phyloP scores from a whole-genome alignment of 2,329 filamentous ascomycete genomes.

The Malbranchea cinnamomea region DNA sequence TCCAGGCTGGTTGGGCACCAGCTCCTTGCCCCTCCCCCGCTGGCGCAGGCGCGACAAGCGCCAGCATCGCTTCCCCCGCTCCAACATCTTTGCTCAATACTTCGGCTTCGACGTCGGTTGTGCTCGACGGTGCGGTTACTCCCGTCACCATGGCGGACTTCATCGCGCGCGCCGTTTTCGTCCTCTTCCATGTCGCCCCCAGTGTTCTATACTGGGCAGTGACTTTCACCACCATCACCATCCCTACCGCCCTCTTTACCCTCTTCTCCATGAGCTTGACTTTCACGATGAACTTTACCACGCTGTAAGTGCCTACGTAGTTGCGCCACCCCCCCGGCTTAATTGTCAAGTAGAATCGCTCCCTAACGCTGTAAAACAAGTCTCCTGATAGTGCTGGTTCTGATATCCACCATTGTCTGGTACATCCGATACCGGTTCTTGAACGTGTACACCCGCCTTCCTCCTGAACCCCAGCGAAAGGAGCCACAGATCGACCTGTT shows the following conservation, averaged over 20 bases:
- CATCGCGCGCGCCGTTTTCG: constrained; percentile 21
- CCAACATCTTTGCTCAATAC: too few species aligned
- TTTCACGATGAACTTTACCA: constrained; percentile 97
- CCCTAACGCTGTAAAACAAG: constrained; percentile 26
- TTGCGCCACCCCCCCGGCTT: neutral
- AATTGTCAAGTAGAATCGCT: too few species aligned
- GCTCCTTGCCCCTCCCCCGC: constrained; percentile 1
- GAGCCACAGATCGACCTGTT: constrained; percentile 93
- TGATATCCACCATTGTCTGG: constrained; percentile 82
- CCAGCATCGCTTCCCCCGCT: too few species aligned
- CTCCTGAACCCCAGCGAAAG: constrained; percentile 87
- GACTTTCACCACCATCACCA: constrained; percentile 71
- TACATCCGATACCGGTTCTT: constrained; percentile 88
- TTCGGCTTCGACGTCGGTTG: neutral
- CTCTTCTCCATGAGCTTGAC: constrained; percentile 87
- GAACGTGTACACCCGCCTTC: constrained; percentile 90
- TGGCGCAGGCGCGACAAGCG: constrained; percentile 1
- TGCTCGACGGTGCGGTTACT: neutral
- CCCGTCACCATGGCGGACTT: constrained; percentile 10
- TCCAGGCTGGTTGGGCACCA: too few species aligned
- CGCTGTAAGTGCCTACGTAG: constrained; percentile 64
- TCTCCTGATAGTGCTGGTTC: constrained; percentile 58
- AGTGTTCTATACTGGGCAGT: constrained; percentile 60
- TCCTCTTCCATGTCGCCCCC: constrained; percentile 39
- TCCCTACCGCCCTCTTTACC: constrained; percentile 79